Evolutionary conservation across 805 yeast genomes (phyloP), one percentile per base, ranked within the genome.

Genomic region (Ogataea degrootiae): DNA sequence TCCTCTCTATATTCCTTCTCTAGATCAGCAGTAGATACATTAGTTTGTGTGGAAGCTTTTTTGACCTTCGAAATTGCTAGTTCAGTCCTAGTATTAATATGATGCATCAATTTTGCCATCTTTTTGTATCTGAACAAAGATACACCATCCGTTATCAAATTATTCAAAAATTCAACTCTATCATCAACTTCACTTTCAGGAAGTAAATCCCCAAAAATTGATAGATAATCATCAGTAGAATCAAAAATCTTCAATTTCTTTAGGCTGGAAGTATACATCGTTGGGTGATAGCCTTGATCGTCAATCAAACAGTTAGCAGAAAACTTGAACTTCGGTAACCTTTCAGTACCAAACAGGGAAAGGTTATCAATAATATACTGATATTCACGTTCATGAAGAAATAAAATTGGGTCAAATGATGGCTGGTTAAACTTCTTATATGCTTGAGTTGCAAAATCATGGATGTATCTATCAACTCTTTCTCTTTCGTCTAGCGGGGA

Each of bases 321-420:
- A 19, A 50, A 34, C 34, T n/a, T 36, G 9, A 47, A 22, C 2
- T 60, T 54, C 3, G 61, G 58, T 16, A 61, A 35, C 9, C 33
- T 22, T 3, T 37, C 35, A 5, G 44, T 43, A 29, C 48, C 31
- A 9, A 53, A 41, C 3, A 16, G 42, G 2, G 26, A 43, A 5
- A 61, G 19, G 37, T 57, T 51, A 2, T 36, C 22, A 46, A 51
- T 55, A 16, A 61, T 49, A 44, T 57, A 61, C 16, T 55, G 40
- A 34, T 55, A 59, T 31, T 61, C 66, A 15, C 51, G 45, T 22
- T 61, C 62, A 44, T 61, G 66, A 12, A 61, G 45, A 45, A 45
- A 61, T 22, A 48, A 43, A 2, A 22, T 29, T 11, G 51, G 8
- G 26, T 54, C 61, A 14, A 51, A 31, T 2, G 41, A 36, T n/a